Conservation (phyloP, 2,329 filamentous ascomycete species). For the Chalaropsis ovoidea region DNA sequence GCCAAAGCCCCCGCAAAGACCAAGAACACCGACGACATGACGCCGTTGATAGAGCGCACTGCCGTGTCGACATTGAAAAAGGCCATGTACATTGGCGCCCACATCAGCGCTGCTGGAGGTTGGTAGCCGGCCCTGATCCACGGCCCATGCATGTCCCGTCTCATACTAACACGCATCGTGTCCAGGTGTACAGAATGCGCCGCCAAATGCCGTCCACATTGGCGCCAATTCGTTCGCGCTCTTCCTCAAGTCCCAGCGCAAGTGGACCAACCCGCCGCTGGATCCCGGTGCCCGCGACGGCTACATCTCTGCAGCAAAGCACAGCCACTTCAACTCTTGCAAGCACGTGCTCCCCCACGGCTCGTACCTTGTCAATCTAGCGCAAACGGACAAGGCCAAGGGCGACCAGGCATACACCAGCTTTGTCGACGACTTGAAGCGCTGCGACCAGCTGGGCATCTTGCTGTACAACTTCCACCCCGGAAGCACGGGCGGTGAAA, state of each 20-base stretch:
- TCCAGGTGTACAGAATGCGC: constrained; percentile 75
- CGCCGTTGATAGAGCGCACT: constrained; percentile 57
- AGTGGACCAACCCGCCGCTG: constrained; percentile 79
- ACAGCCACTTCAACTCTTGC: constrained; percentile 60
- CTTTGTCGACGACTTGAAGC: constrained; percentile 77
- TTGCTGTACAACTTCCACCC: constrained; percentile 97
- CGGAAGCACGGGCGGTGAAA: constrained; percentile 60
- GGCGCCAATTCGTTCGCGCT: constrained; percentile 89
- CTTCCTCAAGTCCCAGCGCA: constrained; percentile 92
- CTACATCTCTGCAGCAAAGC: constrained; percentile 59
- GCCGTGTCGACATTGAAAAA: constrained; percentile 51
- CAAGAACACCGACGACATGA: constrained; percentile 40
- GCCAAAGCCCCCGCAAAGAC: constrained; percentile 34
- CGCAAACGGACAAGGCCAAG: constrained; percentile 68
- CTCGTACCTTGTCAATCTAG: constrained; percentile 92
- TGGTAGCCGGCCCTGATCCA: constrained; percentile 27
- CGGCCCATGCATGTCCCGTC: background rate
- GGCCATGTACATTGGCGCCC: constrained; percentile 76
- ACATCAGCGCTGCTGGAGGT: constrained; percentile 85
- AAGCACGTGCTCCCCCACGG: constrained; percentile 81
- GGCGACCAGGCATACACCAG: constrained; percentile 73
- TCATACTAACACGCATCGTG: background rate
- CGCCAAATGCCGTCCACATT: constrained; percentile 67
- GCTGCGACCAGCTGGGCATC: constrained; percentile 80
- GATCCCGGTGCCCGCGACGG: constrained; percentile 54